Percentiles rank a stretch among this genome's conserved stretches.
These are phyloP conservation scores for Cucumis cinereus DNA, from an alignment of 306 rosid genomes.

Conservation along the genomic window DNA sequence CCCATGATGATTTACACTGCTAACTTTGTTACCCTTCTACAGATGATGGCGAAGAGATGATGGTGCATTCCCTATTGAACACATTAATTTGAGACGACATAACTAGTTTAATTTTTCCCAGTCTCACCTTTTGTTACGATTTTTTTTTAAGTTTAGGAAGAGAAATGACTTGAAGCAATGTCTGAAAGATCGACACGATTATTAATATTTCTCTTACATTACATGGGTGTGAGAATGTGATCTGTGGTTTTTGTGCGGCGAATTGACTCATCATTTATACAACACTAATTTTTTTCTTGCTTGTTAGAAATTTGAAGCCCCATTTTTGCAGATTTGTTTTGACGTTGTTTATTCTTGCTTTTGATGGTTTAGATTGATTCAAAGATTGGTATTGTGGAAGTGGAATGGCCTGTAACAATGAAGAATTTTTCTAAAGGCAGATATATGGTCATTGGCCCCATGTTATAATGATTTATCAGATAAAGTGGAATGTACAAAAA, in stretches of 20 bases:
- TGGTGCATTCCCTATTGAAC: background rate
- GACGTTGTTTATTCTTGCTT: background rate
- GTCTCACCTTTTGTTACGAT: background rate
- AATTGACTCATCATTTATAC: background rate
- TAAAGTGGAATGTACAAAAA: too few species aligned
- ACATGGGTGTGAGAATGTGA: constrained; percentile 4
- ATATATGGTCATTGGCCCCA: too few species aligned
- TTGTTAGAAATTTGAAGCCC: background rate
- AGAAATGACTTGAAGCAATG: background rate
- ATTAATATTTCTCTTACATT: background rate
- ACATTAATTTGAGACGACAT: background rate
- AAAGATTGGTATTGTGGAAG: too few species aligned
- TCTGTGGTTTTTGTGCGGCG: background rate
- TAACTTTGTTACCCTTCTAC: constrained; percentile 26
- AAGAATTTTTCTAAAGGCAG: too few species aligned
- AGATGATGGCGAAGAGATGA: background rate
- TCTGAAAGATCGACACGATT: background rate
- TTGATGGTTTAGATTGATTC: background rate
- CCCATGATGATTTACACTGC: constrained; percentile 12
- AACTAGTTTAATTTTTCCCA: background rate
- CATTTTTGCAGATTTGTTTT: background rate
- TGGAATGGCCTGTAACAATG: too few species aligned
- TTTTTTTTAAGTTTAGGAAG: constrained; percentile 4
- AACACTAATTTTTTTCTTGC: background rate
- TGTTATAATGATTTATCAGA: too few species aligned